Evolutionary conservation across 176 grass and related monocot species (phyloP), one percentile per base, ranked within the genome.

Genomic region (Secale cereale): DNA sequence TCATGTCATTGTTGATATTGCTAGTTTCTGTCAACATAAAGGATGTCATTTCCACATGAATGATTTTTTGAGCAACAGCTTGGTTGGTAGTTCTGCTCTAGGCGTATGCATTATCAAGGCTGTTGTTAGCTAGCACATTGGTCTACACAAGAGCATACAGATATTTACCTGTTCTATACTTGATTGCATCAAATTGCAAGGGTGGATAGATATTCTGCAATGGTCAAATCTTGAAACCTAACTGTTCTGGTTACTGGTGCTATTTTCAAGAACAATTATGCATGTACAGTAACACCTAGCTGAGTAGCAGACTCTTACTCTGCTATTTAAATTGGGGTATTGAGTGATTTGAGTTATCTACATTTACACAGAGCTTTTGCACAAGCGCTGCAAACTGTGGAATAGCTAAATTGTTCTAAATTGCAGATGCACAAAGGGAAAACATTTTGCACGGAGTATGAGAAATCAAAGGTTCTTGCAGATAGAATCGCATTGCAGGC

Each of bases 401-500:
- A 7, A 76, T 23, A 16, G 6, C 32, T 74, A 12, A 81, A 10
- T 88, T 81, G 6, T 36, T 89, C 6, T 77, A 57, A 76, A 67
- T 86, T 81, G 63, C 93, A 96, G 93, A 77, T 92, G 70, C 91
- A 98, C 85, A 81, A 82, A 64, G 88, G 84, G n/a, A 95, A 96
- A 67, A 31, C 79, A 79, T 95, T 96, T 71, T 98, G 91, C 88
- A 98, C 97, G 16, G 93, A 98, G 78, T 94, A 98, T 82, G 97
- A 98, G 81, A 98, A 94, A 84, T 98, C 97, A 69, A 98, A 98
- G 71, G 79, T 87, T 63, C 63, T 89, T 84, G 93, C 93, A 48
- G 93, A 98, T 86, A 79, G 20, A 57, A 91, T 98, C 8, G 97
- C 97, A 68, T 75, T 95, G 74, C 86, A 96, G 85, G 97, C 93